Evolutionary conservation across 169 alveolate genomes (phyloP).

Genomic region (Eimeria nieschulzi): DNA sequence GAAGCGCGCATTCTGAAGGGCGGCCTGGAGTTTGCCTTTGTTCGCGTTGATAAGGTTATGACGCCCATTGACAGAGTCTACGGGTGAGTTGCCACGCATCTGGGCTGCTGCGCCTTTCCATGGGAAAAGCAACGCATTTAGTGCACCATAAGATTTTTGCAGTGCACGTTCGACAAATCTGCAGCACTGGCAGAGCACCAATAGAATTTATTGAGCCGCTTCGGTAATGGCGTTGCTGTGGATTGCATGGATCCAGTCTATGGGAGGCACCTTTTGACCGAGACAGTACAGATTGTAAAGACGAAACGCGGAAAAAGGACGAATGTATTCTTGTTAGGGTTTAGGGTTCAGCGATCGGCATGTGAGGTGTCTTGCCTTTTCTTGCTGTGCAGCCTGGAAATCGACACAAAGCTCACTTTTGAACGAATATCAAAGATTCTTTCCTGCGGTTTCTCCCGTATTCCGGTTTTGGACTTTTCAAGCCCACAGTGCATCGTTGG

Average conservation of each 20-base stretch:
- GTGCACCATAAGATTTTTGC: not conserved
- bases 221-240: too few species aligned
- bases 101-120: not conserved
- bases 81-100: conserved; percentile 35
- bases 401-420: conserved; percentile 47
- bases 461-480: conserved; percentile 67
- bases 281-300: too few species aligned
- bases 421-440: conserved; percentile 25
- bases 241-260: not conserved
- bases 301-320: too few species aligned
- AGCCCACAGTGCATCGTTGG: conserved; percentile 72
- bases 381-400: conserved; percentile 22
- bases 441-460: conserved; percentile 57
- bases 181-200: too few species aligned
- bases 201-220: too few species aligned
- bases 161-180: too few species aligned
- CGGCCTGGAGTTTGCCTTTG: conserved; percentile 61
- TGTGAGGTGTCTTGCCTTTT: not conserved
- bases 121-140: not conserved
- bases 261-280: not conserved
- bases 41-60: conserved; percentile 54
- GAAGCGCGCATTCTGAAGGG: conserved; percentile 74
- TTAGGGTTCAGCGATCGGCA: not conserved
- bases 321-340: too few species aligned
- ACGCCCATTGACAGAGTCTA: conserved; percentile 67